A percentile compares a stretch with the other conserved stretches of the same genome.
Conservation (phyloP, 192 early-diverging fungal species). For the Umbelopsis vinacea region DNA sequence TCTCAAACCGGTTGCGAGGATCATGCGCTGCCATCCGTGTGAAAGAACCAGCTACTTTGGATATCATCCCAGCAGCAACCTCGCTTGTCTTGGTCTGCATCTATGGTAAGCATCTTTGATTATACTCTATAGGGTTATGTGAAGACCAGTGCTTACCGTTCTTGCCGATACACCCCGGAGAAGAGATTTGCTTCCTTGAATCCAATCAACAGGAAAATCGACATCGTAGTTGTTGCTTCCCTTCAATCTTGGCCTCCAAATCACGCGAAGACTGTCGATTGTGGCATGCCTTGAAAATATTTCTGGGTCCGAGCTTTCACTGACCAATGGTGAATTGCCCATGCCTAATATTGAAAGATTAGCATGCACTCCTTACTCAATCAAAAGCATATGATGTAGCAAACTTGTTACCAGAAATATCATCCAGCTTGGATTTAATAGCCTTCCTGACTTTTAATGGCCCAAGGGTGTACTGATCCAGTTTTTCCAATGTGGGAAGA, state of each 20-base stretch:
- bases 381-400: not conserved
- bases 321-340: conserved; percentile 27
- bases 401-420: conserved; percentile 51
- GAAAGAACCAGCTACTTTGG: conserved; percentile 37
- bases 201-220: conserved; percentile 44
- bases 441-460: conserved; percentile 54
- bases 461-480: conserved; percentile 39
- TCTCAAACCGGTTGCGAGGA: conserved; percentile 4
- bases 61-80: conserved; percentile 30
- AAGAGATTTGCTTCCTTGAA: conserved; percentile 47
- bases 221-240: conserved; percentile 33
- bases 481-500: conserved; percentile 38
- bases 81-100: conserved; percentile 32
- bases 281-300: conserved; percentile 48
- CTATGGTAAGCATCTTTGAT: not conserved
- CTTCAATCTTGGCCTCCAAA: conserved; percentile 52
- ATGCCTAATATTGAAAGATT: not conserved
- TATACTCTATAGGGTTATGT: not conserved
- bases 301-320: conserved; percentile 50
- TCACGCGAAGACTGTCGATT: conserved; percentile 45
- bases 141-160: conserved; percentile 17
- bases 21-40: conserved; percentile 2
- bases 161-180: conserved; percentile 45
- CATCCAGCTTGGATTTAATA: conserved; percentile 58
- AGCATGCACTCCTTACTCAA: not conserved